Percentiles rank a stretch among this genome's conserved stretches.
These are phyloP conservation scores for Cicer chorassanicum DNA, from an alignment of 306 rosid species.

Conservation along the genomic window DNA sequence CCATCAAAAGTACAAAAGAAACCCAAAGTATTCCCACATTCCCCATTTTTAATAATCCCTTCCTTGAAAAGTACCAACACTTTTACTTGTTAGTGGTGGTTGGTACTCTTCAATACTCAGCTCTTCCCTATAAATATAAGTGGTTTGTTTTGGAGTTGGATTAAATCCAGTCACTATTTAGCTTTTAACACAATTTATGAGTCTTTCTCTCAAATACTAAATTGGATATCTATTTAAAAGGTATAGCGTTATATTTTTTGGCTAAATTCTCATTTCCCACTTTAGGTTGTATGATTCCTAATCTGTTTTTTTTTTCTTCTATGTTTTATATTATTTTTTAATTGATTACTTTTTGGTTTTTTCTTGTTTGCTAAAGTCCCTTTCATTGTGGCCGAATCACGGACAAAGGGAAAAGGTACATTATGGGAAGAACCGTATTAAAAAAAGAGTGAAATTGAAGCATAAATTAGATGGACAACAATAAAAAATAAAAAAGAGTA, in stretches of 20 bases:
- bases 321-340: neutral
- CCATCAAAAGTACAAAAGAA: slow-evolving; percentile 22
- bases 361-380: neutral
- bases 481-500: no score
- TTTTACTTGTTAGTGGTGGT: neutral
- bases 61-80: neutral
- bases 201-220: no score
- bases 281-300: neutral
- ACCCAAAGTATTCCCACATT: neutral
- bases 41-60: slow-evolving; percentile 36
- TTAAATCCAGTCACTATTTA: neutral
- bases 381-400: neutral
- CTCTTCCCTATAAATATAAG: no score
- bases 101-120: neutral
- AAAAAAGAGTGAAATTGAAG: neutral
- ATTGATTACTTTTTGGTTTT: neutral
- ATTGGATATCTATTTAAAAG: no score
- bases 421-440: neutral
- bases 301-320: neutral
- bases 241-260: no score
- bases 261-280: slow-evolving; percentile 6
- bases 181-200: neutral
- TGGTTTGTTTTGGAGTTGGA: no score
- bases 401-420: neutral
- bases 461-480: no score